Evolutionary conservation across 2,329 filamentous ascomycete genomes (phyloP), one percentile per base, ranked within the genome.

Genomic region (Penicillium sclerotigenum): DNA sequence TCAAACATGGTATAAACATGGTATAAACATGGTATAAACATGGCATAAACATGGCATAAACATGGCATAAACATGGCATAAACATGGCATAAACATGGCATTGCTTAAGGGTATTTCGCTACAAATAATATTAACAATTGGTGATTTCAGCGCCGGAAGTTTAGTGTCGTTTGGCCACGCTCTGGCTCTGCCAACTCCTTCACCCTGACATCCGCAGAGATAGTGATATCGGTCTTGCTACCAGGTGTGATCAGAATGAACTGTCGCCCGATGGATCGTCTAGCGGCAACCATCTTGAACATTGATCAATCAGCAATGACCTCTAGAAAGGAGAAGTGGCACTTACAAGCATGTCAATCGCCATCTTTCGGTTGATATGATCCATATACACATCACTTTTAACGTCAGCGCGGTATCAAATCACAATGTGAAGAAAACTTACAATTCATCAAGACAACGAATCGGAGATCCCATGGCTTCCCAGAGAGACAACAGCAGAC

Each of bases 211-310:
- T 79, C 77, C 16, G 73, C 70, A n/a, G 75, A 72, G 42, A 73
- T 67, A 28, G 66, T 75, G 52, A 79, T 79, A 47, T 79, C 77
- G 11, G 70, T 75, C 76, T 96, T 91, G 45, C 88, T 88, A 65
- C 96, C 95, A 28, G 94, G 94, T 2, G 93, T 97, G 71, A 99
- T 99, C 53, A 99, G 83, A 61, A 99, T 92, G 68, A 95, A 99
- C 71, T 99, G 94, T 59, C 91, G 84, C 26, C 91, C 91, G n/a
- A 94, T 87, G 1, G 90, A 90, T 29, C 89, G 84, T 66, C 94
- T 84, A 36, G 94, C 94, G 18, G 91, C 90, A 57, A 86, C 83
- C 65, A 97, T 91, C 87, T 91, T 63, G 28, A 36, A 57, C 54
- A 24, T 65, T 56, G n/a, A 31, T 55, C 56, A 24, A 65, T 56